Evolutionary conservation across 2,329 filamentous ascomycete species (phyloP).

Genomic region (Ascosphaera acerosa): DNA sequence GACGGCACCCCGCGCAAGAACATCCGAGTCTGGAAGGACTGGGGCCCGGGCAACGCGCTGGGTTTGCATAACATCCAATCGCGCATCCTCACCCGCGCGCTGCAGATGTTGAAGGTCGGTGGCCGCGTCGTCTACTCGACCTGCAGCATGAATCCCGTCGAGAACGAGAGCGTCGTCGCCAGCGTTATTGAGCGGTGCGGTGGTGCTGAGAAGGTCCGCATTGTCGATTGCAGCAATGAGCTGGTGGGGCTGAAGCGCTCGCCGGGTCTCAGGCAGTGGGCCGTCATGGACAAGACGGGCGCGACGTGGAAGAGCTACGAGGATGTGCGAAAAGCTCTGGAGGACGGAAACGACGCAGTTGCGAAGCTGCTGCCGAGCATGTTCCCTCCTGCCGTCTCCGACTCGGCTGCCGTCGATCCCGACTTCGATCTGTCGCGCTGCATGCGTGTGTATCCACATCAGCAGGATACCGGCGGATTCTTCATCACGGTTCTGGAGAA

Average conservation of each 20-base stretch:
- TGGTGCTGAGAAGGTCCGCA: conserved; percentile 51
- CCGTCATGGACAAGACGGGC: conserved; percentile 67
- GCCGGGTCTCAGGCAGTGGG: conserved; percentile 59
- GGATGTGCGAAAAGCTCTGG: conserved; percentile 43
- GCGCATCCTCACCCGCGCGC: conserved; percentile 66
- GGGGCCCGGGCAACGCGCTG: conserved; percentile 66
- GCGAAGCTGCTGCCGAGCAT: conserved; percentile 52
- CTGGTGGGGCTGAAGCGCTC: conserved; percentile 52
- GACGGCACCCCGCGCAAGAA: conserved; percentile 92
- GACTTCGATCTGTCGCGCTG: conserved; percentile 63
- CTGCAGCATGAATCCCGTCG: conserved; percentile 94
- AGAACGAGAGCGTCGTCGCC: conserved; percentile 82
- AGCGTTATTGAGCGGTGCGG: conserved; percentile 78
- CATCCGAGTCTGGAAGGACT: conserved; percentile 79
- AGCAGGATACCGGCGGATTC: conserved; percentile 91
- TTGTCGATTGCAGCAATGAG: conserved; percentile 59
- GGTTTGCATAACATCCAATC: conserved; percentile 72
- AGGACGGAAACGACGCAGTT: conserved; percentile 31
- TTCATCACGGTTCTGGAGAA: conserved; percentile 95
- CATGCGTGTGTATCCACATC: conserved; percentile 82
- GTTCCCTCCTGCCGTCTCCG: conserved; percentile 48
- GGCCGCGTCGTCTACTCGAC: conserved; percentile 93
- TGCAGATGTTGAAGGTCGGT: conserved; percentile 90
- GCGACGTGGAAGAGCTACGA: conserved; percentile 60
- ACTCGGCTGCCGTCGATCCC: no score